A percentile compares a stretch with the other conserved stretches of the same genome.
These are phyloP conservation scores for Stipa capillata DNA, from an alignment of 176 grass and related monocot species.

Conservation along the genomic window DNA sequence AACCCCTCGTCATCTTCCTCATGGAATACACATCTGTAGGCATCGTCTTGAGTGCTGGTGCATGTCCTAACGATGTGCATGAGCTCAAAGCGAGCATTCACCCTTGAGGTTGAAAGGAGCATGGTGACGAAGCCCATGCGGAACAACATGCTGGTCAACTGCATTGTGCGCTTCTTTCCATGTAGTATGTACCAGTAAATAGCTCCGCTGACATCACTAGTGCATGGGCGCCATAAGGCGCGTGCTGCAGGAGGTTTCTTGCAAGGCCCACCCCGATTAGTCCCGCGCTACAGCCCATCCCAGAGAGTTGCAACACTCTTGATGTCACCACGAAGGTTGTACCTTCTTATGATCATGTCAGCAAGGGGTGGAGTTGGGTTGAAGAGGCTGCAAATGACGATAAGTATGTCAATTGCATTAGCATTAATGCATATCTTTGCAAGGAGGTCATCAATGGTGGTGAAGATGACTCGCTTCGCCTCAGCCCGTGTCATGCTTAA, in stretches of 20 bases:
- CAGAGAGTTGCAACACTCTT: no score
- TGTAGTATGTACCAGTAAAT: not conserved
- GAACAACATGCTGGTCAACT: constrained; percentile 18
- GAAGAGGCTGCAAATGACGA: no score
- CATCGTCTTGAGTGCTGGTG: not conserved
- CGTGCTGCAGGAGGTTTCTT: not conserved
- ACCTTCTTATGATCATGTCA: no score
- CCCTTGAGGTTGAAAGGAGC: not conserved
- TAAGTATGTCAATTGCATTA: no score
- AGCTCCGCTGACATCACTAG: constrained; percentile 22
- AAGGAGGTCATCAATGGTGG: no score
- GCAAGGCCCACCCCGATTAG: constrained; percentile 4
- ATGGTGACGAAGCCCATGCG: constrained; percentile 12
- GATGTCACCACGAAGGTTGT: no score
- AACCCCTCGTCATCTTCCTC: not conserved
- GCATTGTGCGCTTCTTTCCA: constrained; percentile 10
- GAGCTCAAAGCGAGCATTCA: not conserved
- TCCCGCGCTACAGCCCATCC: not conserved
- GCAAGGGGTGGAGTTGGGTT: no score
- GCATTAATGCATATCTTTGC: no score
- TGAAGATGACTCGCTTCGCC: no score
- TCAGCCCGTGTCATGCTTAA: no score
- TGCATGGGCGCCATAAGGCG: not conserved
- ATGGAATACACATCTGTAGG: no score
- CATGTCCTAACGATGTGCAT: not conserved